phyloP scores from a whole-genome alignment of 2,329 filamentous ascomycete species.

The Amylocarpus encephaloides region DNA sequence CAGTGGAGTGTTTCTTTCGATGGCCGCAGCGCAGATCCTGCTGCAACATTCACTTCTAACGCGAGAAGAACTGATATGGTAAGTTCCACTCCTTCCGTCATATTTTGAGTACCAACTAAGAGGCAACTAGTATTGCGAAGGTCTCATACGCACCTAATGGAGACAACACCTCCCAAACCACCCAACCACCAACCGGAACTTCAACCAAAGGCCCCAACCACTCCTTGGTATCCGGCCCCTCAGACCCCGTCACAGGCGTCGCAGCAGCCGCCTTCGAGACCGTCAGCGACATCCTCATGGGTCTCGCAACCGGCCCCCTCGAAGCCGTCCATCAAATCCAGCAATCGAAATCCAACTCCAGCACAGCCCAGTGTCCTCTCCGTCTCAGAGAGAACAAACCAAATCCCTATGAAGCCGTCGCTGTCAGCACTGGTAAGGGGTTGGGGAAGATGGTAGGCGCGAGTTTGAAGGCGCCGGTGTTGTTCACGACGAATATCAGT shows the following conservation, averaged over 20 bases:
- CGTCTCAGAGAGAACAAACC: neutral
- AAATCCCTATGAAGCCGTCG: constrained; percentile 10
- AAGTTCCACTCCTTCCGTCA: neutral
- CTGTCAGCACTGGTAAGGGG: constrained; percentile 16
- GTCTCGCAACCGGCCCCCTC: constrained; percentile 17
- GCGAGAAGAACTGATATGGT: constrained; percentile 8
- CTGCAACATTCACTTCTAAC: constrained; percentile 7
- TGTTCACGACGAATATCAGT: constrained; percentile 53
- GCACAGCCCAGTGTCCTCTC: neutral
- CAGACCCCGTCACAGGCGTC: constrained; percentile 17
- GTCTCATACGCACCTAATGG: neutral
- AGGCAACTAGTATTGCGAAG: neutral
- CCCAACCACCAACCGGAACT: neutral
- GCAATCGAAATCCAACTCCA: constrained; percentile 7
- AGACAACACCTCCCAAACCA: neutral
- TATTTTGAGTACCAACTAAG: neutral
- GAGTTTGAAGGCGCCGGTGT: constrained; percentile 18
- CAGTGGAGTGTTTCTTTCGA: constrained; percentile 7
- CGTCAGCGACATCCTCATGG: constrained; percentile 13
- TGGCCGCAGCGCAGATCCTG: constrained; percentile 12
- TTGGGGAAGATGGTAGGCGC: constrained; percentile 20
- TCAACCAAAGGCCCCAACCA: neutral
- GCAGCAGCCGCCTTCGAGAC: constrained; percentile 12
- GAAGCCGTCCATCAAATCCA: constrained; percentile 12
- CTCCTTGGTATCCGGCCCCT: neutral